phyloP scores from a whole-genome alignment of 331 rosid species.

The Ulmus americana region DNA sequence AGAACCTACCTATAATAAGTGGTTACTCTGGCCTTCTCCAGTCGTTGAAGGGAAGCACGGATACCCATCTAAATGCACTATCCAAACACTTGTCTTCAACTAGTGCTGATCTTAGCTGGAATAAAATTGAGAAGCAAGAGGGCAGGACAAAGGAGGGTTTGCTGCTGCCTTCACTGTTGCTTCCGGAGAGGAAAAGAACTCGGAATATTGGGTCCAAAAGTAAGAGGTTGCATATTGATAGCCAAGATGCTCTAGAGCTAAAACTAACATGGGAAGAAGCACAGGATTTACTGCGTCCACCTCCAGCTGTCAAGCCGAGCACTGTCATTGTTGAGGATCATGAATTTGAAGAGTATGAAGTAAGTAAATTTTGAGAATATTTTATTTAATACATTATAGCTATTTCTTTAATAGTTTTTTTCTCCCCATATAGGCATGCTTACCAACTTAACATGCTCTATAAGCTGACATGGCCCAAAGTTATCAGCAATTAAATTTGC shows the following conservation, averaged over 20 bases:
- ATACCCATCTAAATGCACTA: slow-evolving; percentile 58
- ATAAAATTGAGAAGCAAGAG: slow-evolving; percentile 58
- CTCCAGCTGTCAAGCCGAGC: slow-evolving; percentile 84
- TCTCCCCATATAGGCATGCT: too few species aligned
- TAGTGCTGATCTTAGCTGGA: slow-evolving; percentile 68
- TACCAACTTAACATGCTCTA: not conserved
- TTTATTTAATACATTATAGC: not conserved
- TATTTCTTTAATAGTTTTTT: too few species aligned
- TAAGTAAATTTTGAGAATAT: slow-evolving; percentile 33
- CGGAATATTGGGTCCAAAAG: slow-evolving; percentile 91
- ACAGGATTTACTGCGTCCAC: slow-evolving; percentile 93
- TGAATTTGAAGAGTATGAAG: slow-evolving; percentile 91
- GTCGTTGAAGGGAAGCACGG: slow-evolving; percentile 79
- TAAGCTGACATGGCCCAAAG: not conserved
- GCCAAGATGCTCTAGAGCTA: slow-evolving; percentile 88
- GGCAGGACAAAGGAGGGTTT: slow-evolving; percentile 65
- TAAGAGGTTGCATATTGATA: slow-evolving; percentile 90
- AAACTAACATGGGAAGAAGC: slow-evolving; percentile 97
- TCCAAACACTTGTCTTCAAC: slow-evolving; percentile 67
- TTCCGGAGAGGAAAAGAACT: slow-evolving; percentile 81
- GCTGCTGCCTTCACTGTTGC: slow-evolving; percentile 49
- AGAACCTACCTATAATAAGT: slow-evolving; percentile 85
- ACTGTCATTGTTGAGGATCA: slow-evolving; percentile 82
- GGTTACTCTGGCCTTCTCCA: slow-evolving; percentile 95
- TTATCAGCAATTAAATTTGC: not conserved